Evolutionary conservation across 1,284 basidiomycete genomes (phyloP).

Genomic region (Ustilago trichophora): DNA sequence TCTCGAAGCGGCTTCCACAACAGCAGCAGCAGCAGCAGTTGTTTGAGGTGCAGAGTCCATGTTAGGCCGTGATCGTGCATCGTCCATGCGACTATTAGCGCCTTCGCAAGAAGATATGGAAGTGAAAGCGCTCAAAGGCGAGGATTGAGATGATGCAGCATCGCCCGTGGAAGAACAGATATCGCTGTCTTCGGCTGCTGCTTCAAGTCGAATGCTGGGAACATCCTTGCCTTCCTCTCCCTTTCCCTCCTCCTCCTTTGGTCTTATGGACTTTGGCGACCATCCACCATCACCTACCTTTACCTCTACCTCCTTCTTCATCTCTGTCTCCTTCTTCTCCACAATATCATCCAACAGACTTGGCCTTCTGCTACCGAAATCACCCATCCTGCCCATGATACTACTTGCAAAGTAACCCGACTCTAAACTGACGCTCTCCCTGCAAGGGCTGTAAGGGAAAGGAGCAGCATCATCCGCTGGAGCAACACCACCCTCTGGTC

Average conservation of each 20-base stretch:
- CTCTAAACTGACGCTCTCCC: slow-evolving; percentile 7
- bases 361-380: background rate
- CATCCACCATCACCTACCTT: no score
- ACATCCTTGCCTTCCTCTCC: no score
- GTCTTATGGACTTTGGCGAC: no score
- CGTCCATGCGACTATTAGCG: no score
- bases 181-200: background rate
- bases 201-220: slow-evolving; percentile 1
- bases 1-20: no score
- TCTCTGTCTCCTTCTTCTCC: no score
- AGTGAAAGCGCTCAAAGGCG: background rate
- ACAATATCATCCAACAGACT: background rate
- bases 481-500: background rate
- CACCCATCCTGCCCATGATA: background rate
- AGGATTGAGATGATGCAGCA: background rate
- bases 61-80: no score
- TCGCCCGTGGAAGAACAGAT: no score
- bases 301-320: no score
- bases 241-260: no score
- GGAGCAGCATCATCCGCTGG: slow-evolving; percentile 18
- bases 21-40: no score
- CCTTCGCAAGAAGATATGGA: background rate
- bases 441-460: slow-evolving; percentile 36
- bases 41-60: no score
- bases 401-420: background rate